Evolutionary conservation across 176 grass and related monocot genomes (phyloP).

Genomic region (Oryza officinalis): DNA sequence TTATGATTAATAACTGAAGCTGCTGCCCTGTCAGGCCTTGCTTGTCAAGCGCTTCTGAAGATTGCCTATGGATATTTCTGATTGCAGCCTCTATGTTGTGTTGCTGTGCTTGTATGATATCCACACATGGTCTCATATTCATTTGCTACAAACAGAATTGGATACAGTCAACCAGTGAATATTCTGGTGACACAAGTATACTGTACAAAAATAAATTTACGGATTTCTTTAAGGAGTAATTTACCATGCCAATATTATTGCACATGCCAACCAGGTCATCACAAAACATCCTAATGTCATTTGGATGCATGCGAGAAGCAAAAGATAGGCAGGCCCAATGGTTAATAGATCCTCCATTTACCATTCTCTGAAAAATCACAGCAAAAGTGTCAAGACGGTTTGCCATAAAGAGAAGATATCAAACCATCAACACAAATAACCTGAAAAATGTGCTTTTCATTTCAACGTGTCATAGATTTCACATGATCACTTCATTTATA

Average conservation of each 20-base stretch:
- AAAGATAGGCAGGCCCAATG: conserved; percentile 61
- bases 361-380: conserved; percentile 40
- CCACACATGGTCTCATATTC: conserved; percentile 38
- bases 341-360: conserved; percentile 50
- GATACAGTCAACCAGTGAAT: background rate
- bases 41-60: conserved; percentile 24
- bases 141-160: conserved; percentile 18
- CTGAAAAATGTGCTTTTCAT: background rate
- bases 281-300: conserved; percentile 47
- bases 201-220: no score
- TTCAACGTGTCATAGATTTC: background rate
- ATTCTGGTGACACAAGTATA: background rate
- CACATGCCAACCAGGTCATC: conserved; percentile 31
- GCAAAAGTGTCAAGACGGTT: background rate
- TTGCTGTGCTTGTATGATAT: conserved; percentile 35
- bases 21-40: conserved; percentile 25
- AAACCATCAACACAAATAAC: background rate
- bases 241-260: conserved; percentile 63
- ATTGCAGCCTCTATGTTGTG: conserved; percentile 51
- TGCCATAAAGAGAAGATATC: background rate
- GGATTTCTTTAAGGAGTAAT: background rate
- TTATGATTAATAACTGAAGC: conserved; percentile 62
- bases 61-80: conserved; percentile 44
- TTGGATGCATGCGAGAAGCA: conserved; percentile 36
- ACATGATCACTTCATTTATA: no score